These are phyloP conservation scores for Elaeis oleifera DNA, from an alignment of 202 grass and related monocot species.

Conservation along the genomic window DNA sequence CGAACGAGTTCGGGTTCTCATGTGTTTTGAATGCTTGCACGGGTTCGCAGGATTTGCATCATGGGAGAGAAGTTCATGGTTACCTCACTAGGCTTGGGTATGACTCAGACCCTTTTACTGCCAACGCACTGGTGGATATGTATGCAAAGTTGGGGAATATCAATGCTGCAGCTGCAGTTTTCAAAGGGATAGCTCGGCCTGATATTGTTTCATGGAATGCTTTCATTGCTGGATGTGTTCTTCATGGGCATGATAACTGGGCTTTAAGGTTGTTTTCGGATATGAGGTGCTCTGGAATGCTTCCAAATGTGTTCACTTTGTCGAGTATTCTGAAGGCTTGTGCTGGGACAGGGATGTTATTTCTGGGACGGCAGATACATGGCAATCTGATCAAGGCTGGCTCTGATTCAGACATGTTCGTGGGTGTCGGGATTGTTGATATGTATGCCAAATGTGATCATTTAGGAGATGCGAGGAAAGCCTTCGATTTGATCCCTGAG, in stretches of 20 bases:
- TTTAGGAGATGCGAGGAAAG: slow-evolving; percentile 50
- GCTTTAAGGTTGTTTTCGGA: slow-evolving; percentile 51
- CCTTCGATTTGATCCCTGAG: slow-evolving; percentile 46
- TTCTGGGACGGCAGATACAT: slow-evolving; percentile 86
- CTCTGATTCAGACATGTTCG: slow-evolving; percentile 52
- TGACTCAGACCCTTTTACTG: slow-evolving; percentile 48
- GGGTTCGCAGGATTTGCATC: slow-evolving; percentile 35
- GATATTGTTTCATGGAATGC: slow-evolving; percentile 88
- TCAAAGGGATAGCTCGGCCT: slow-evolving; percentile 33
- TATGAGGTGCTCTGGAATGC: slow-evolving; percentile 58
- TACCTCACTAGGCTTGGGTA: slow-evolving; percentile 49
- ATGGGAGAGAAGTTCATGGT: slow-evolving; percentile 49
- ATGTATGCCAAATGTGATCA: slow-evolving; percentile 52
- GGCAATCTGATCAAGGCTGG: slow-evolving; percentile 66
- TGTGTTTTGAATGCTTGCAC: slow-evolving; percentile 81
- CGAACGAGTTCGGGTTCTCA: slow-evolving; percentile 66
- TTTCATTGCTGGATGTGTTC: slow-evolving; percentile 68
- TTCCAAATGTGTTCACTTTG: slow-evolving; percentile 62
- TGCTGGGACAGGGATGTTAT: slow-evolving; percentile 35
- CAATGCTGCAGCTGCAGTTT: slow-evolving; percentile 36
- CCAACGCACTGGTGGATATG: slow-evolving; percentile 74
- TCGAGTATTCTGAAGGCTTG: slow-evolving; percentile 82
- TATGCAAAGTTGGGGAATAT: slow-evolving; percentile 62
- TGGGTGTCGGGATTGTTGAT: slow-evolving; percentile 66
- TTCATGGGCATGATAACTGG: slow-evolving; percentile 54